These are phyloP conservation scores for Phaeodactylum tricornutum DNA, from an alignment of 108 stramenopile genomes.

Conservation along the genomic window DNA sequence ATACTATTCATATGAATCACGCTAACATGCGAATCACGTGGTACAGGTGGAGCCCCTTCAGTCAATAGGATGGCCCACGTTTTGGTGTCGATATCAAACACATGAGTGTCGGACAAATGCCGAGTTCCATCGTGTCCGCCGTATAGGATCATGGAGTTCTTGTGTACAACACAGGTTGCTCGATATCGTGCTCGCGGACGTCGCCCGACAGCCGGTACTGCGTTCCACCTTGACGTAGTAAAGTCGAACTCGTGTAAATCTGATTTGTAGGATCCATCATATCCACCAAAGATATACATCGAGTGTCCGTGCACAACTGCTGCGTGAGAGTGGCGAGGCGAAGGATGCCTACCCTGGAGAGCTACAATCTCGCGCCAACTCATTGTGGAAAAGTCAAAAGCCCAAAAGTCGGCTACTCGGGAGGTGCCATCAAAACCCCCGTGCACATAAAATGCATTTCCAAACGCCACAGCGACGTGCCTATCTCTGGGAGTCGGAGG, in stretches of 20 bases:
- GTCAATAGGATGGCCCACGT: conserved; percentile 63
- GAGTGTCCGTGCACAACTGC: conserved; percentile 78
- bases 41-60: conserved; percentile 73
- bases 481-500: conserved; percentile 82
- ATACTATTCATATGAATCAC: conserved; percentile 73
- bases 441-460: conserved; percentile 80
- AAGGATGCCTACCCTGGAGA: conserved; percentile 41
- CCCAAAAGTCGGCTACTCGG: conserved; percentile 84
- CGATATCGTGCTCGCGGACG: conserved; percentile 91
- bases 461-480: conserved; percentile 75
- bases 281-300: conserved; percentile 84
- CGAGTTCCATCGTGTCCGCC: conserved; percentile 96
- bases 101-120: conserved; percentile 90
- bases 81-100: conserved; percentile 80
- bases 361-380: conserved; percentile 71
- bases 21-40: conserved; percentile 88
- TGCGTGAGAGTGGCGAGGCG: conserved; percentile 90
- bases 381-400: conserved; percentile 71
- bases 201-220: conserved; percentile 68
- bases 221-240: conserved; percentile 46
- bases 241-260: conserved; percentile 91
- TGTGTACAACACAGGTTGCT: conserved; percentile 80
- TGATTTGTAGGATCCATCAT: conserved; percentile 88
- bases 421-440: conserved; percentile 84
- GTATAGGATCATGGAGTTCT: conserved; percentile 72